Evolutionary conservation across 1,139 yeast genomes (phyloP), one percentile per base, ranked within the genome.

Genomic region (Yarrowia galli): DNA sequence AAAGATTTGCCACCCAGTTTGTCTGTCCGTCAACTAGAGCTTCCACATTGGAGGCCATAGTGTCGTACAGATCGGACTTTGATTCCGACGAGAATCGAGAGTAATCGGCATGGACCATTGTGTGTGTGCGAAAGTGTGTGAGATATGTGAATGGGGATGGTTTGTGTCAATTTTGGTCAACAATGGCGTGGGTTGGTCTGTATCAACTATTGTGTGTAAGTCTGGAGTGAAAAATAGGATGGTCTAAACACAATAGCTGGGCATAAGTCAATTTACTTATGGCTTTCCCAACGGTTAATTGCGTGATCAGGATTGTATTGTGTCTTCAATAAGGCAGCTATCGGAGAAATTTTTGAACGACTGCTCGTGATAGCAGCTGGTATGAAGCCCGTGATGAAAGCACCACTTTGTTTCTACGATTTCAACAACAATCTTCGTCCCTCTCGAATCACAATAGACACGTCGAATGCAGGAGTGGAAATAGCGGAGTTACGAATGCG

Each of bases 1-100:
- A 85, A 42, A 92, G 79, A 74, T 95, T 95, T 71, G 96, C 87
- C 2, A 93, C 93, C 97, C 97, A 92, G 77, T 91, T 90, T 36
- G 80, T 74, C 69, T 89, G 91, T 20, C 82, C 91, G 1, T 73
- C 78, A 2, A 88, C 79, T 28, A 95, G 80, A 0, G 96, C 93
- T 63, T 81, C 80, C 72, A 90, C 89, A 1, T 92, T 85, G 61
- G 81, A 83, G 1, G 91, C 70, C 3, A 91, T 78, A 68, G 81
- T 82, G 69, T 87, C 85, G 42, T 93, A 82, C 9, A 87, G 82
- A 67, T 90, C 96, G 40, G 77, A 75, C 72, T 86, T 88, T 65
- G 82, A 68, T 20, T 43, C 65, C 22, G 70, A 40, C 2, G 67
- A 58, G 66, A 75, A 75, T 23, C 72, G 71, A 23, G 76, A 69